Evolutionary conservation across 75 land plant genomes (phyloP).

Genomic region (Sequoiadendron giganteum): DNA sequence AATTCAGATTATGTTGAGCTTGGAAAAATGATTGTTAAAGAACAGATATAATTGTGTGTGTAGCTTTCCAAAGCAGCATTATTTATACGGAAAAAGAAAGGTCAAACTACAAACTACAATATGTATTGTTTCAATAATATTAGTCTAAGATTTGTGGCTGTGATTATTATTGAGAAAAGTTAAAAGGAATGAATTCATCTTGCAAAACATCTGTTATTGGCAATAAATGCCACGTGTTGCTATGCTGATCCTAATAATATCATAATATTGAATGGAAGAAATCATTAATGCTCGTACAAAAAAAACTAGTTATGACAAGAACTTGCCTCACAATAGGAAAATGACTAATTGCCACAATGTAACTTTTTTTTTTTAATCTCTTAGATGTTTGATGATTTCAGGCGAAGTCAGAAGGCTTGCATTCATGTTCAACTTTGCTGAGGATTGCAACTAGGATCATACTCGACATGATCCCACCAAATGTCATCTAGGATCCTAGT

Average conservation of each 20-base stretch:
- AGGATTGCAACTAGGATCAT: too few species aligned
- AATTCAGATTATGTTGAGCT: not conserved
- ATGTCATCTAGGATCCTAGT: too few species aligned
- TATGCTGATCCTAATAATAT: not conserved
- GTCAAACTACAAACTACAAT: too few species aligned
- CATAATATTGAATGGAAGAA: not conserved
- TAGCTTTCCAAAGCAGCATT: not conserved
- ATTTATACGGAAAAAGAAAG: not conserved
- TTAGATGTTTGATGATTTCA: not conserved
- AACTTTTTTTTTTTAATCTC: not conserved
- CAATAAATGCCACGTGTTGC: not conserved
- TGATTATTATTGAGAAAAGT: too few species aligned
- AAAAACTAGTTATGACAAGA: not conserved
- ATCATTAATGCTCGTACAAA: not conserved
- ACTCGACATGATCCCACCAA: too few species aligned
- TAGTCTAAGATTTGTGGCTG: not conserved
- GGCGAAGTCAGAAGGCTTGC: too few species aligned
- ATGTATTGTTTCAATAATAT: not conserved
- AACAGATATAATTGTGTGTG: not conserved
- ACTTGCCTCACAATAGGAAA: not conserved
- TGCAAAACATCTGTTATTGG: not conserved
- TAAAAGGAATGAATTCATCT: not conserved
- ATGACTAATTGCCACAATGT: not conserved
- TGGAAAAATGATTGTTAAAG: not conserved
- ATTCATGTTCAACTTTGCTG: too few species aligned